Base-by-base conservation (phyloP, 164 flowering plant species). In the Piper longum region DNA sequence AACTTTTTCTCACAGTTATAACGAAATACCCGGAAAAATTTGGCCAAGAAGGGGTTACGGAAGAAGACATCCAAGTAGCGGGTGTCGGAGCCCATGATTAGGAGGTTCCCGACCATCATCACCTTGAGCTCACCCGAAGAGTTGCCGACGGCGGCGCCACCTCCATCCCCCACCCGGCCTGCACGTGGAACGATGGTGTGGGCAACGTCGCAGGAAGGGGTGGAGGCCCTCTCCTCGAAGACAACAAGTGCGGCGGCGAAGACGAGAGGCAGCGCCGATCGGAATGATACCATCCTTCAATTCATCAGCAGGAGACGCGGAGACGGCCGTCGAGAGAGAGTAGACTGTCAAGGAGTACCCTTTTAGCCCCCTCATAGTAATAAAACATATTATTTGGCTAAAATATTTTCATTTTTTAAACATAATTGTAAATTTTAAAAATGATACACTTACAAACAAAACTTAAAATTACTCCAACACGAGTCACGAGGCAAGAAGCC, bases 91-190 rank as follows among this genome's bases (percentile, higher is more conserved):
- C 88, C 87, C 71, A 69, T 54, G 19, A 84, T 69, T 5, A 84
- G 77, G 67, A 86, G 59, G 71, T 84, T 72, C 41, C 83, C 81
- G 44, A 80, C 91, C 73, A 84, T 59, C 88, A 86, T 86, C 51
- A 82, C 87, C 75, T 75, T 86, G 71, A 86, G 58, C 19, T 82
- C 85, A 13, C 69, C 79, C 0, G 62, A 44, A 59, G 63, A 68
- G 56, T 51, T 66, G 7, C 39, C 67, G 0, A 7, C 39, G 54
- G 11, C 56, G 54, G 36, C 36, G 36, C 36, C 36, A 26, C 36
- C 36, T 26, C 26, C 44, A 17, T 43, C 65, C 39, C 65, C 56
- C 43, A 61, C 26, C 16, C n/a, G 52, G 54, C 26, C 45, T n/a
- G 5, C 62, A 2, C 36, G 36, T 26, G 36, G 36, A 26, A 26